Evolutionary conservation across 1,284 basidiomycete genomes (phyloP).

Genomic region (Agroathelia rolfsii): DNA sequence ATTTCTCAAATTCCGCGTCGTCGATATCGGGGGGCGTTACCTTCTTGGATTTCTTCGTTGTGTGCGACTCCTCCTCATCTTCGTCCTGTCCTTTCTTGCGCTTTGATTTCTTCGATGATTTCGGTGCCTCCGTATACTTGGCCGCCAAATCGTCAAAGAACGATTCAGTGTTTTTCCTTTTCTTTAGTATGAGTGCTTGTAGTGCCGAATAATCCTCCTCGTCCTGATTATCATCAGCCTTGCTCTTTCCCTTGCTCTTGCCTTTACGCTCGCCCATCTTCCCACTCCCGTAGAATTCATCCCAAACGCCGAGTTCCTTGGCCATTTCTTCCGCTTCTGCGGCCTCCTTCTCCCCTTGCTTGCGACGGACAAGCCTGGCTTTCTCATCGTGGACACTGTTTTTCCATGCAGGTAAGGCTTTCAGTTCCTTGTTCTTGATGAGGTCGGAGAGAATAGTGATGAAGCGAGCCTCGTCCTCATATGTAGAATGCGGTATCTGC

Average conservation of each 20-base stretch:
- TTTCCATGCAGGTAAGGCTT: conserved; percentile 56
- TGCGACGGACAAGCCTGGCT: conserved; percentile 61
- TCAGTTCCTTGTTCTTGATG: conserved; percentile 54
- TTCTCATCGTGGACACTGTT: conserved; percentile 68
- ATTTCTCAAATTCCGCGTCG: conserved; percentile 57
- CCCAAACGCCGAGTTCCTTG: conserved; percentile 87
- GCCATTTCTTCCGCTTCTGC: conserved; percentile 79
- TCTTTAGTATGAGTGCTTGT: conserved; percentile 76
- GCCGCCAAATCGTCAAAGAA: conserved; percentile 74
- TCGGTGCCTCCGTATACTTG: conserved; percentile 56
- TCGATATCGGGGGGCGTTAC: conserved; percentile 44
- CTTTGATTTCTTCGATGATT: conserved; percentile 24
- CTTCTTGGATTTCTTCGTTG: conserved; percentile 38
- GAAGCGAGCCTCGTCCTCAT: conserved; percentile 78
- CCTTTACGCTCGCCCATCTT: conserved; percentile 55
- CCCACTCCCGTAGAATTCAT: conserved; percentile 86
- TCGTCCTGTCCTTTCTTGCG: conserved; percentile 39
- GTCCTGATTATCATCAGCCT: conserved; percentile 29
- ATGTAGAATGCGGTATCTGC: conserved; percentile 75
- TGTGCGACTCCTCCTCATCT: conserved; percentile 33
- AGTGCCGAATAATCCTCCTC: conserved; percentile 63
- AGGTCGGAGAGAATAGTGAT: conserved; percentile 59
- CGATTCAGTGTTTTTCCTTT: conserved; percentile 58
- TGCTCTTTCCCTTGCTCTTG: conserved; percentile 46
- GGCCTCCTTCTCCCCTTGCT: conserved; percentile 71